Percentiles rank a stretch among this genome's conserved stretches.
Conservation (phyloP, 2,329 filamentous ascomycete genomes). For the Apiospora kogelbergensis region DNA sequence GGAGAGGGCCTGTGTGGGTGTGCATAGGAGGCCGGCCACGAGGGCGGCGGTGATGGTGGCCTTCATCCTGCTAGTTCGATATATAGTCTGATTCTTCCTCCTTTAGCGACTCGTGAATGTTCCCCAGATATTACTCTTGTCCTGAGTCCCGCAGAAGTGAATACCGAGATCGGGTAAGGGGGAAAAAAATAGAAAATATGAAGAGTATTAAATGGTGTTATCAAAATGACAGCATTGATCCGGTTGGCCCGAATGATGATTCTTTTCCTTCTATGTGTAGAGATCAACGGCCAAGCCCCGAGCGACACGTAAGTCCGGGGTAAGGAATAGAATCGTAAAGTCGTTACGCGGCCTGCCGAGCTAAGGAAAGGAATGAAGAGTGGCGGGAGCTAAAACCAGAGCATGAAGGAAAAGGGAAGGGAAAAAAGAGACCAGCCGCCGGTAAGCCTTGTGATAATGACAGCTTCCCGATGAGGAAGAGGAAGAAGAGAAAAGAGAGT, state of each 20-base stretch:
- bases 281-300: conserved; percentile 6
- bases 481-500: background rate
- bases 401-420: background rate
- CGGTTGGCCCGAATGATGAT: background rate
- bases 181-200: background rate
- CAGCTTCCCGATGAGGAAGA: background rate
- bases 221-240: background rate
- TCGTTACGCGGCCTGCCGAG: conserved; percentile 11
- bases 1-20: conserved; percentile 26
- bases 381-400: conserved; percentile 10
- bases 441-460: conserved; percentile 6
- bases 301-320: background rate
- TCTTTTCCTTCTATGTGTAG: background rate
- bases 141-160: background rate
- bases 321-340: conserved; percentile 7
- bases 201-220: conserved; percentile 8
- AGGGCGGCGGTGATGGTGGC: conserved; percentile 25
- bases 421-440: conserved; percentile 1
- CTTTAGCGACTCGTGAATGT: background rate
- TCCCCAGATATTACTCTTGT: background rate
- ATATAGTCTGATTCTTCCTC: background rate
- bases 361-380: background rate
- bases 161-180: background rate
- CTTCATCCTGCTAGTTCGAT: conserved; percentile 22
- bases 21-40: conserved; percentile 25